These are phyloP conservation scores for Caryopteris hybrid DNA, from an alignment of 305 asterid species.

Conservation along the genomic window DNA sequence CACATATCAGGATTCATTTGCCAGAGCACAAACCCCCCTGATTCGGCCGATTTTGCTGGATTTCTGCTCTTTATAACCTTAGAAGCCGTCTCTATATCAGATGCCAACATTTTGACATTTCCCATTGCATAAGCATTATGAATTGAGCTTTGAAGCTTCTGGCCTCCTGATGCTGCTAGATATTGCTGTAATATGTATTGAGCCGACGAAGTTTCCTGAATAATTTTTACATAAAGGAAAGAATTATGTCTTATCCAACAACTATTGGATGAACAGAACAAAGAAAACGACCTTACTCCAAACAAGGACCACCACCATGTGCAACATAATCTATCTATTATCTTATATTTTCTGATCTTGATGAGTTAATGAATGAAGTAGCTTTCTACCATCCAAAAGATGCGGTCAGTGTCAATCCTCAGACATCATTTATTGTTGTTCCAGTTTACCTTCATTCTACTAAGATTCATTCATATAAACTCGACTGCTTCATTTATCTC, in stretches of 20 bases:
- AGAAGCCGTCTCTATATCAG: slow-evolving; percentile 77
- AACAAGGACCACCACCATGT: slow-evolving; percentile 25
- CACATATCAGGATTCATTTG: slow-evolving; percentile 91
- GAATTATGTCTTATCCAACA: background rate
- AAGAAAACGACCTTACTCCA: slow-evolving; percentile 22
- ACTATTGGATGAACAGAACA: background rate
- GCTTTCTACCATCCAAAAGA: slow-evolving; percentile 13
- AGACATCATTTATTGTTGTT: background rate
- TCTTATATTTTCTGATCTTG: slow-evolving; percentile 6
- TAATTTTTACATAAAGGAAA: background rate
- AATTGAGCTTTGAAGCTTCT: slow-evolving; percentile 58
- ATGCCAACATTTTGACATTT: slow-evolving; percentile 75
- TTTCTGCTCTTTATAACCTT: slow-evolving; percentile 69
- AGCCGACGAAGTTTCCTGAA: slow-evolving; percentile 86
- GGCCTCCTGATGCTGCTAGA: slow-evolving; percentile 82
- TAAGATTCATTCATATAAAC: background rate
- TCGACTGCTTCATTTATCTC: background rate
- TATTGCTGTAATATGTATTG: slow-evolving; percentile 90
- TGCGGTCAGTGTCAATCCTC: slow-evolving; percentile 5
- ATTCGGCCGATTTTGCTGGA: slow-evolving; percentile 55
- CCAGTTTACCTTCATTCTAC: background rate
- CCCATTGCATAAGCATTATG: slow-evolving; percentile 92
- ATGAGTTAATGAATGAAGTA: slow-evolving; percentile 8
- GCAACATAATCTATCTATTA: slow-evolving; percentile 9
- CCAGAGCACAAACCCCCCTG: slow-evolving; percentile 88